Evolutionary conservation across 495 filamentous ascomycete genomes (phyloP).

Genomic region (Xylaria cubensis): DNA sequence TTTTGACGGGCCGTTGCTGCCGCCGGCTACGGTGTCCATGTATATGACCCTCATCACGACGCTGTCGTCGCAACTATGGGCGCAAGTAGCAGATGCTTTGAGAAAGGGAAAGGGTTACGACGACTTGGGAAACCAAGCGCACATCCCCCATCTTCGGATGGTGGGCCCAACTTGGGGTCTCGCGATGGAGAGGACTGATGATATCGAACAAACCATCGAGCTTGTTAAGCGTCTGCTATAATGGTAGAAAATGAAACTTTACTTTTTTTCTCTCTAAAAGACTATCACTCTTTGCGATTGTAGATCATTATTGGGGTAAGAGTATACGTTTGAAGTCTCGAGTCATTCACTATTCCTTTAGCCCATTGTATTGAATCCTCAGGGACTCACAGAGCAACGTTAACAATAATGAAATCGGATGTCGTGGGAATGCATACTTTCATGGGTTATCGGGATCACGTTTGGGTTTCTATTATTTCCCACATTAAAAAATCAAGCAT

Average conservation of each 20-base stretch:
- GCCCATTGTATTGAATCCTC: neutral
- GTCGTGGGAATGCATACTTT: neutral
- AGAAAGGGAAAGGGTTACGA: neutral
- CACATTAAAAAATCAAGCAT: neutral
- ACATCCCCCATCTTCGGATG: neutral
- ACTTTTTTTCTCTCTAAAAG: neutral
- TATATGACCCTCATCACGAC: constrained; percentile 25
- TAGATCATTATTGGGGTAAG: neutral
- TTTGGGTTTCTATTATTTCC: neutral
- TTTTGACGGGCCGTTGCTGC: neutral
- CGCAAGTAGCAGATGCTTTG: constrained; percentile 12
- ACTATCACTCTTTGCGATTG: neutral
- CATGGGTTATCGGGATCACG: neutral
- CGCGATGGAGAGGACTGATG: constrained; percentile 16
- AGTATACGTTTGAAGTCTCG: neutral
- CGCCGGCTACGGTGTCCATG: constrained; percentile 22
- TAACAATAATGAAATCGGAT: neutral
- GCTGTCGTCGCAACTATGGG: constrained; percentile 25
- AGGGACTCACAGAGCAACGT: neutral
- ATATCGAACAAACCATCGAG: constrained; percentile 12
- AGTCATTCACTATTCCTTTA: neutral
- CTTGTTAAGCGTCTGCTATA: constrained; percentile 5
- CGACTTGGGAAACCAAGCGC: neutral
- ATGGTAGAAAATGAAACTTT: neutral
- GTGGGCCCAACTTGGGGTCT: constrained; percentile 7